These are phyloP conservation scores for Kodamaea hsintzibuensis DNA, from an alignment of 805 yeast genomes.

Conservation along the genomic window DNA sequence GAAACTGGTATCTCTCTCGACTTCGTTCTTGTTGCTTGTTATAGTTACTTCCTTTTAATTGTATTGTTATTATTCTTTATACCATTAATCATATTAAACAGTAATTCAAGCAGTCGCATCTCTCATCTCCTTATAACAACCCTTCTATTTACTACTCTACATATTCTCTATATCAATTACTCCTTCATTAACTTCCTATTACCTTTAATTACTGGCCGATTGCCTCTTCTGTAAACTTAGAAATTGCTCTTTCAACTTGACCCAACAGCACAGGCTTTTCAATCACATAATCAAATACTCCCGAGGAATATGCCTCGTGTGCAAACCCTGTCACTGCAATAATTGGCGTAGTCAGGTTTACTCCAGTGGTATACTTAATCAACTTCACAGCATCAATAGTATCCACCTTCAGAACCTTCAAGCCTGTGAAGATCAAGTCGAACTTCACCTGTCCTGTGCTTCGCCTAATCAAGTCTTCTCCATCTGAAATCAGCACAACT, in stretches of 20 bases:
- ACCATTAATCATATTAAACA: no score
- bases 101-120: no score
- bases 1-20: no score
- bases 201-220: conserved; percentile 18
- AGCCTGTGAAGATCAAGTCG: conserved; percentile 79
- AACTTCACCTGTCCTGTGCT: conserved; percentile 82
- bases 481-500: conserved; percentile 73
- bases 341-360: conserved; percentile 76
- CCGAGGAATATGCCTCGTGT: conserved; percentile 58
- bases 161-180: not conserved
- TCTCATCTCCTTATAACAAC: no score
- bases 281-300: conserved; percentile 64
- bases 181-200: not conserved
- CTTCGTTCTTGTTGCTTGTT: no score
- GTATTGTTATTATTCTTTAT: no score
- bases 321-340: conserved; percentile 73
- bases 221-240: conserved; percentile 26
- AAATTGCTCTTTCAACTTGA: conserved; percentile 23
- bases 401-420: conserved; percentile 64
- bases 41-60: no score
- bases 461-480: conserved; percentile 79
- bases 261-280: conserved; percentile 62
- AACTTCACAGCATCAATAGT: conserved; percentile 77
- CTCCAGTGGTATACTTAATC: conserved; percentile 70
- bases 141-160: no score